These are phyloP conservation scores for Moelleriella libera DNA, from an alignment of 2,329 filamentous ascomycete genomes.

Conservation along the genomic window DNA sequence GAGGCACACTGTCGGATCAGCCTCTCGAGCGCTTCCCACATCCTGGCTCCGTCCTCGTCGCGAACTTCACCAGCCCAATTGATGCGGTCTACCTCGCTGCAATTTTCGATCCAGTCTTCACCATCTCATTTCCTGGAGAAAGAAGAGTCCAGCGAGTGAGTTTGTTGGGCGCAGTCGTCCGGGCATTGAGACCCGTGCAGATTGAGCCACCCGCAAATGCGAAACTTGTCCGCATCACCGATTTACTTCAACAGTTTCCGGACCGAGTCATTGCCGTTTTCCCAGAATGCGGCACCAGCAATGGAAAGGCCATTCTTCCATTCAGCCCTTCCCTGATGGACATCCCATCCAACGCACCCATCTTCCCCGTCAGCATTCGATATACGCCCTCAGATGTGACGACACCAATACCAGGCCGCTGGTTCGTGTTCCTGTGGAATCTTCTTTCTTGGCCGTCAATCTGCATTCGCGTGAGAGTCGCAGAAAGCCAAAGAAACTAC, in stretches of 20 bases:
- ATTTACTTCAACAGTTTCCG: conserved; percentile 54
- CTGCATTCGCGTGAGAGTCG: conserved; percentile 81
- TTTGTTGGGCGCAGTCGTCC: conserved; percentile 59
- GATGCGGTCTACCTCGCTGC: conserved; percentile 89
- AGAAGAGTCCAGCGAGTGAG: conserved; percentile 63
- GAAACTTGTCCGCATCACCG: conserved; percentile 44
- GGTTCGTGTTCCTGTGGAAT: conserved; percentile 67
- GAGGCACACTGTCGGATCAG: conserved; percentile 70
- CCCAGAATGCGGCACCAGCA: conserved; percentile 88
- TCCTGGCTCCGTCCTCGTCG: conserved; percentile 69
- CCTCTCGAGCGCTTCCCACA: conserved; percentile 62
- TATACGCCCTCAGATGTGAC: conserved; percentile 85
- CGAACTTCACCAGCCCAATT: conserved; percentile 83
- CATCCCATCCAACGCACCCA: conserved; percentile 51
- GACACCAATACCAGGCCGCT: conserved; percentile 69
- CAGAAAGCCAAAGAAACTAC: conserved; percentile 52
- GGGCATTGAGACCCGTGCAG: conserved; percentile 51
- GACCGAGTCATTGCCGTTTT: conserved; percentile 72
- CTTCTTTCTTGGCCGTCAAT: conserved; percentile 75
- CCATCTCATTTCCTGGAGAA: conserved; percentile 63
- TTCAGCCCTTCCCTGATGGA: conserved; percentile 65
- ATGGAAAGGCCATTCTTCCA: conserved; percentile 78
- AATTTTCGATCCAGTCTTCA: conserved; percentile 94
- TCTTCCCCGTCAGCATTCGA: conserved; percentile 82
- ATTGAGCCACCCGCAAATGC: conserved; percentile 28